Base-by-base conservation (phyloP, 2,329 filamentous ascomycete genomes). In the Neurospora sp. region DNA sequence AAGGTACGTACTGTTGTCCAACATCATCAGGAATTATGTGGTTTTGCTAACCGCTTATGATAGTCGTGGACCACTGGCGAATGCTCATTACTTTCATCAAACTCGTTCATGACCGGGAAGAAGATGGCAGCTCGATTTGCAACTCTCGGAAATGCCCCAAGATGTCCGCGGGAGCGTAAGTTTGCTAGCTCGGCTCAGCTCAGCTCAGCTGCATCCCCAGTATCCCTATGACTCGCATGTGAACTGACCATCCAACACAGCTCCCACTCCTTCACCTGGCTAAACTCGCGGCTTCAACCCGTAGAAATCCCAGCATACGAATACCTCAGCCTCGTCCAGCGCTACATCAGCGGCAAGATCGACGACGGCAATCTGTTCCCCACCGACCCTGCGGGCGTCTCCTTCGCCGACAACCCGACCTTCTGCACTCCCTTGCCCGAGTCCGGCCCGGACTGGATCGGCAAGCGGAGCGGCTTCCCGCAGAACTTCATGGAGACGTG, bases 321-420 rank as follows among this genome's bases (percentile, higher is more conserved):
- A 78, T 96, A 95, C 80, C 93, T 95, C 79, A 90, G 91, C 74
- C 87, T 93, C 19, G 93, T 96, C 76, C 91, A 94, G 79, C 91
- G 92, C 75, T 96, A 92, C 92, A 93, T 95, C 76, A 89, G 90
- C 68, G 91, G 91, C 79, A 95, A 95, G 81, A 90, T 93, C 75
- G 90, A 92, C 75, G 91, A 95, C 77, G 87, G 87, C 38, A 85
- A 86, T 75, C 90, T 93, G 80, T 95, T 96, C 81, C 92, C 92
- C 10, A 94, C 91, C 58, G 90, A 92, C 76, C 87, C 88, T 10
- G 85, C 87, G 67, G 82, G 84, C 36, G 82, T 87, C 42, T 88
- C 87, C 38, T 85, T 83, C 72, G 81, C 85, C 36, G 79, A 82
- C 73, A 84, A 84, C 69, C 85, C 86, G 43, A 83, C 83, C 11